A percentile compares a stretch with the other conserved stretches of the same genome.
These are phyloP conservation scores for Botrytis elliptica DNA, from an alignment of 2,329 filamentous ascomycete species.

Conservation along the genomic window DNA sequence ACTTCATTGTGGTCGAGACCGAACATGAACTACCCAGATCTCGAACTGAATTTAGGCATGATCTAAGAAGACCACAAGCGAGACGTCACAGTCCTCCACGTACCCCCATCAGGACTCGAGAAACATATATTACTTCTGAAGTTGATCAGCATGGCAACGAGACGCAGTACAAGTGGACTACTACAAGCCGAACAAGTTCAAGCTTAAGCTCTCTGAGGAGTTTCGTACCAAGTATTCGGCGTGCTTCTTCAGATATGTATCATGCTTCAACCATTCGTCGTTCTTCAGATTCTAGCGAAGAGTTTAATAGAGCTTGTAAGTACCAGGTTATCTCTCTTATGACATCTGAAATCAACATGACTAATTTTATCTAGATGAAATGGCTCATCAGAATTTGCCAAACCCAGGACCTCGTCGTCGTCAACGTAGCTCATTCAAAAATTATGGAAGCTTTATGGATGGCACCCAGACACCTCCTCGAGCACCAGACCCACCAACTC, in stretches of 20 bases:
- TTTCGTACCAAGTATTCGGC: not conserved
- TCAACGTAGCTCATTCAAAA: not conserved
- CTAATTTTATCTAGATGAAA: not conserved
- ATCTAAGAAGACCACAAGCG: not conserved
- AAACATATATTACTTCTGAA: conserved; percentile 1
- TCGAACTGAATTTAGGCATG: not conserved
- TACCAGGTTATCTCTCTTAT: not conserved
- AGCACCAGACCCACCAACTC: conserved; percentile 6
- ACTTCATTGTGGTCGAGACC: not conserved
- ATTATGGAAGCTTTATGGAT: conserved; percentile 3
- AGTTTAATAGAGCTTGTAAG: conserved; percentile 9
- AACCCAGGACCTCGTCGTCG: not conserved
- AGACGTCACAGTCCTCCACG: not conserved
- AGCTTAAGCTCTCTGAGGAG: not conserved
- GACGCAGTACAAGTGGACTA: conserved; percentile 2
- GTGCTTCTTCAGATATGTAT: not conserved
- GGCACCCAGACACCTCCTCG: not conserved
- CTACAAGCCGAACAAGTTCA: not conserved
- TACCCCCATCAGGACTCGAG: not conserved
- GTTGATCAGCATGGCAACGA: conserved; percentile 5
- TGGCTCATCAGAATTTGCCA: conserved; percentile 7
- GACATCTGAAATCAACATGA: no score
- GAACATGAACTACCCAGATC: not conserved
- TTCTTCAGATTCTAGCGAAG: conserved; percentile 10
- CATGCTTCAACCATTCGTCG: not conserved